Conservation (phyloP, 768 basidiomycete species). For the Hydnum rufescens region DNA sequence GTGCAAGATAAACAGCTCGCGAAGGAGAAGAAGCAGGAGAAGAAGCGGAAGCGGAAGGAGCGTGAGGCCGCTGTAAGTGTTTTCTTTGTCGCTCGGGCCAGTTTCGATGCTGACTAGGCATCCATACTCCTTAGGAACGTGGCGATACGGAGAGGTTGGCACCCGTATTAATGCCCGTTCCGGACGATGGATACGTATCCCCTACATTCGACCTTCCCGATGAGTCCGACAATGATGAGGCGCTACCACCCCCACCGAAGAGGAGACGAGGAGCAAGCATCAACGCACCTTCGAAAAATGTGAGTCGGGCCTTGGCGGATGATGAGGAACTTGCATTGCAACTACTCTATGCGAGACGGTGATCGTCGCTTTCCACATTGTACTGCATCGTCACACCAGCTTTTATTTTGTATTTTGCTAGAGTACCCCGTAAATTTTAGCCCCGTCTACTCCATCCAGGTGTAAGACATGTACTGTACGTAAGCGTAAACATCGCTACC, state of each 20-base stretch:
- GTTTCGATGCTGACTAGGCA: slow-evolving; percentile 3
- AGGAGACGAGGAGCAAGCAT: background rate
- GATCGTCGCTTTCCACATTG: background rate
- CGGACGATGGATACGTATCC: slow-evolving; percentile 49
- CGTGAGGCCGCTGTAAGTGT: slow-evolving; percentile 26
- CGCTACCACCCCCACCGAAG: slow-evolving; percentile 11
- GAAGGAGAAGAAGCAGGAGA: slow-evolving; percentile 73
- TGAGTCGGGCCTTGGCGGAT: slow-evolving; percentile 20
- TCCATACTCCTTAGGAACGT: slow-evolving; percentile 7
- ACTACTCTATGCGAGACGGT: slow-evolving; percentile 21
- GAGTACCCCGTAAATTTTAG: too few relatives aligned
- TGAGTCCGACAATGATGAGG: slow-evolving; percentile 16
- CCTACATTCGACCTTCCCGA: slow-evolving; percentile 42
- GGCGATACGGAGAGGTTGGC: background rate
- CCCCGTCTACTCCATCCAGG: too few relatives aligned
- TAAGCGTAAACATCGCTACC: too few relatives aligned
- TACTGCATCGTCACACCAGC: background rate
- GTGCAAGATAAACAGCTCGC: slow-evolving; percentile 63
- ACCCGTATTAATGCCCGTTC: slow-evolving; percentile 8
- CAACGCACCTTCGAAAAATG: slow-evolving; percentile 11
- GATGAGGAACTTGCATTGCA: slow-evolving; percentile 47
- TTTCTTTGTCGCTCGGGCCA: background rate
- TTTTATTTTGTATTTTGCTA: too few relatives aligned
- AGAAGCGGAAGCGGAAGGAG: slow-evolving; percentile 82
- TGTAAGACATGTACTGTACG: too few relatives aligned